Percentiles rank a stretch among this genome's conserved stretches.
Evolutionary conservation across 2,329 filamentous ascomycete species (phyloP).

Genomic region (Talaromyces sp.): DNA sequence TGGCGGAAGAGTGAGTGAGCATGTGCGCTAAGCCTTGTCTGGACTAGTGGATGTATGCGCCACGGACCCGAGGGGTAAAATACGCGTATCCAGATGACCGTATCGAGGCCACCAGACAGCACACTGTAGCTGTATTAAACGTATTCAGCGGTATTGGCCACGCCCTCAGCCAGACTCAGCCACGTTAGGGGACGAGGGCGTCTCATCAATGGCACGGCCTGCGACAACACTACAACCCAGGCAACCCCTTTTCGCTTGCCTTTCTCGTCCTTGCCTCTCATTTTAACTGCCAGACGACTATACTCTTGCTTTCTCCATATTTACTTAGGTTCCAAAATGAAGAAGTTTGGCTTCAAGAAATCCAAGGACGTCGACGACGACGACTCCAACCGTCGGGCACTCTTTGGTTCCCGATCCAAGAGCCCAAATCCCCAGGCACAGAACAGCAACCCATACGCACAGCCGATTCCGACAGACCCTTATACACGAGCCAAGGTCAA

Average conservation of each 20-base stretch:
- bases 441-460: constrained; percentile 51
- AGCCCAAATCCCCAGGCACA: constrained; percentile 41
- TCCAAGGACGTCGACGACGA: constrained; percentile 46
- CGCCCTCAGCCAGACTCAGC: background rate
- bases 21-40: background rate
- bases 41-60: background rate
- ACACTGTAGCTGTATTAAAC: background rate
- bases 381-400: constrained; percentile 49
- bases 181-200: background rate
- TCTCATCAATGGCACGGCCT: background rate
- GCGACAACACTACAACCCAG: background rate
- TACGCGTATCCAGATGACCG: background rate
- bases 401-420: constrained; percentile 54
- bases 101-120: background rate
- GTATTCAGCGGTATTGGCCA: background rate
- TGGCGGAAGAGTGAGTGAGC: background rate
- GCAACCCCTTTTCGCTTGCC: background rate
- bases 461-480: constrained; percentile 47
- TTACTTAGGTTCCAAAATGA: constrained; percentile 12
- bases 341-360: constrained; percentile 46
- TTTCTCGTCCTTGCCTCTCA: background rate
- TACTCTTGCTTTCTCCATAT: background rate
- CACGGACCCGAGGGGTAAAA: background rate
- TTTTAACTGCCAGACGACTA: background rate
- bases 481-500: constrained; percentile 48